phyloP scores from a whole-genome alignment of 768 basidiomycete species.

The Suillus americanus region DNA sequence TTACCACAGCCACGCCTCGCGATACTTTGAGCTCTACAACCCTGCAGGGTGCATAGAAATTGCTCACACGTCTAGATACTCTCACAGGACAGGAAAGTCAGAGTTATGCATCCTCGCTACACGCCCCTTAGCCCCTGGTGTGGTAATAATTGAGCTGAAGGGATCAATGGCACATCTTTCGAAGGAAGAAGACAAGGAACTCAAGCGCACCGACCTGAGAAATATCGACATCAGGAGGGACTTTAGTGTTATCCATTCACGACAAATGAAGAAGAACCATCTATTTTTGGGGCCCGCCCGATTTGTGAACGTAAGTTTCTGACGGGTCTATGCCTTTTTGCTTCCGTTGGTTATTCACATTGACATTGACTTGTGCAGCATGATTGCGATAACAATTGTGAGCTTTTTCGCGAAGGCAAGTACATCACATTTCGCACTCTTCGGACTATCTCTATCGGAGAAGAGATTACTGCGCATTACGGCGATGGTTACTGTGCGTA shows the following conservation, averaged over 20 bases:
- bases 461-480: conserved; percentile 89
- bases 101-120: conserved; percentile 88
- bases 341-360: conserved; percentile 6
- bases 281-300: conserved; percentile 89
- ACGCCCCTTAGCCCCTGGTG: conserved; percentile 61
- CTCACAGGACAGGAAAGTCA: conserved; percentile 84
- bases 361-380: conserved; percentile 51
- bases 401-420: conserved; percentile 83
- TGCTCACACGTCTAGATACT: conserved; percentile 84
- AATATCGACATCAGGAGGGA: conserved; percentile 74
- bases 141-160: conserved; percentile 82
- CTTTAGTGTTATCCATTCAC: conserved; percentile 90
- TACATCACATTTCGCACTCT: conserved; percentile 89
- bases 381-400: conserved; percentile 88
- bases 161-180: conserved; percentile 89
- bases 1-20: conserved; percentile 71
- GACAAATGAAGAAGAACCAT: conserved; percentile 90
- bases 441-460: conserved; percentile 73
- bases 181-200: conserved; percentile 81
- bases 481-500: conserved; percentile 88
- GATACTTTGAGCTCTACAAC: conserved; percentile 86
- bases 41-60: conserved; percentile 85
- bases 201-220: conserved; percentile 78
- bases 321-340: neutral
- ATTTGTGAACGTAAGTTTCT: conserved; percentile 79